phyloP scores from a whole-genome alignment of 306 rosid species.

The Cucurbita argyrosperma region DNA sequence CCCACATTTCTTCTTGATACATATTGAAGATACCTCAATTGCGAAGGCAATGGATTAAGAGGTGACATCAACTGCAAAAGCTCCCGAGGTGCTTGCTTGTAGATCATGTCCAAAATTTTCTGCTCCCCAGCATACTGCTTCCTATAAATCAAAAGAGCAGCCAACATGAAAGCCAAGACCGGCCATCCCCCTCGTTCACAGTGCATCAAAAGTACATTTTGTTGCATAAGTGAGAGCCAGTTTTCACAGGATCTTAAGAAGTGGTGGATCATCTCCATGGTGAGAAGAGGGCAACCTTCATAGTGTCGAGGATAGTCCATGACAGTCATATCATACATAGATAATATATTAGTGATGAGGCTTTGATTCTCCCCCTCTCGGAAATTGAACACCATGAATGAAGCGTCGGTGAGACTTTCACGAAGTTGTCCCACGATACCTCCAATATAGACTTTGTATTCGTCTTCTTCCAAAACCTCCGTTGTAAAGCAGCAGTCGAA shows the following conservation, averaged over 20 bases:
- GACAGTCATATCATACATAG: constrained; percentile 73
- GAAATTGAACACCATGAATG: constrained; percentile 91
- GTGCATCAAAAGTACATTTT: constrained; percentile 76
- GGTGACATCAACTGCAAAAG: constrained; percentile 92
- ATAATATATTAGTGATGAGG: constrained; percentile 45
- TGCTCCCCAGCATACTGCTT: constrained; percentile 74
- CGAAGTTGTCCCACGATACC: constrained; percentile 60
- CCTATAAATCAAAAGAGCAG: constrained; percentile 77
- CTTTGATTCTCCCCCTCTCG: constrained; percentile 82
- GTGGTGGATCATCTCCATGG: constrained; percentile 94
- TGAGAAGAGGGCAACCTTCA: constrained; percentile 89
- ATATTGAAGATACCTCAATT: constrained; percentile 87
- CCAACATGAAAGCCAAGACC: constrained; percentile 84
- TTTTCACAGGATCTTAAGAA: constrained; percentile 86
- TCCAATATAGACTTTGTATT: constrained; percentile 53
- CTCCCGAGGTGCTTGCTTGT: constrained; percentile 81
- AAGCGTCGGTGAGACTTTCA: constrained; percentile 67
- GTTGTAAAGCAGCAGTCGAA: constrained; percentile 90
- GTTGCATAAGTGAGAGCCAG: constrained; percentile 82
- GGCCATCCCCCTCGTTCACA: constrained; percentile 97
- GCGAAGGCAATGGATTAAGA: constrained; percentile 83
- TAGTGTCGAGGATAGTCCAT: constrained; percentile 92
- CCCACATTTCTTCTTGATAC: constrained; percentile 84
- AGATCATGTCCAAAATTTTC: constrained; percentile 85
- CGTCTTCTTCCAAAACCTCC: constrained; percentile 65